Evolutionary conservation across 2,329 filamentous ascomycete genomes (phyloP).

Genomic region (Myriosclerotinia duriaeana): DNA sequence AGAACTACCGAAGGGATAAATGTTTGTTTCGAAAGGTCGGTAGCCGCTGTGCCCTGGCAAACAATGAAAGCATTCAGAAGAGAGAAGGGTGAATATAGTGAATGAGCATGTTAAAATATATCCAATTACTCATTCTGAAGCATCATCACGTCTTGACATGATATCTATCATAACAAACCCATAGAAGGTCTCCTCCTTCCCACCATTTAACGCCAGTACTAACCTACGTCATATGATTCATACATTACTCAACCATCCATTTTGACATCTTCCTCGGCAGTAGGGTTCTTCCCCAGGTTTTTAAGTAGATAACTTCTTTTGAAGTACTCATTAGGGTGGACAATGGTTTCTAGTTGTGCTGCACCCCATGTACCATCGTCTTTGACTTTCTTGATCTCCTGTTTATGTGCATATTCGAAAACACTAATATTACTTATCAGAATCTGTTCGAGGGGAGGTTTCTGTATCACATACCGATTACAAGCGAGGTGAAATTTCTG

Average conservation of each 20-base stretch:
- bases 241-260: conserved; percentile 22
- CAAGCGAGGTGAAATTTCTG: conserved; percentile 93
- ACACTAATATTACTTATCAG: conserved; percentile 53
- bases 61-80: not conserved
- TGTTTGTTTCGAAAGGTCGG: too few relatives aligned
- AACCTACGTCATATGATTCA: conserved; percentile 13
- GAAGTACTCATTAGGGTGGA: conserved; percentile 98
- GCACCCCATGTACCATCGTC: conserved; percentile 70
- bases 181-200: not conserved
- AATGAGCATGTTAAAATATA: not conserved
- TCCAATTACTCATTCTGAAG: not conserved
- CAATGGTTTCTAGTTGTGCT: conserved; percentile 86
- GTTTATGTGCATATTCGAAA: conserved; percentile 83
- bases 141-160: not conserved
- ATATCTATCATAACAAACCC: conserved; percentile 3
- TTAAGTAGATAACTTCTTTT: conserved; percentile 90
- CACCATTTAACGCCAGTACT: conserved; percentile 3
- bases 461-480: conserved; percentile 61
- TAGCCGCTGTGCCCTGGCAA: not conserved
- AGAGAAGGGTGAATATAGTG: not conserved
- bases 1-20: not conserved
- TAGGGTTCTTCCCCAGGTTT: conserved; percentile 55
- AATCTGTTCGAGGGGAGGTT: conserved; percentile 19
- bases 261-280: conserved; percentile 12
- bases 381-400: conserved; percentile 72